Conservation (phyloP, 169 alveolate genomes). For the Cryptosporidium ubiquitum region DNA sequence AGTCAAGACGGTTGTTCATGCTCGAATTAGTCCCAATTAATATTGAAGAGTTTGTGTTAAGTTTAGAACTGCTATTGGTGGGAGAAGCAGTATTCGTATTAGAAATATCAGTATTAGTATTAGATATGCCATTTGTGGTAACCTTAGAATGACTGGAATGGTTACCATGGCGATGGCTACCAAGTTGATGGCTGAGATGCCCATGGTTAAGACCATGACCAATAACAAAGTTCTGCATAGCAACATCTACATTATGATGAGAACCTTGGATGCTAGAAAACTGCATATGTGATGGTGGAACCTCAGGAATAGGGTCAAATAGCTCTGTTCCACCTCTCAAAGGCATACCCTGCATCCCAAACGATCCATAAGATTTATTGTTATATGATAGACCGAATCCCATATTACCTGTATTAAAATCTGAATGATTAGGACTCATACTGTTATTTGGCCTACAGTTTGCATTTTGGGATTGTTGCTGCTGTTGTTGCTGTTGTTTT, state of each 20-base stretch:
- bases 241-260: not conserved
- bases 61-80: not conserved
- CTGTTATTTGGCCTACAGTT: not conserved
- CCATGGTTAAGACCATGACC: not conserved
- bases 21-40: not conserved
- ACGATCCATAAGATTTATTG: not conserved
- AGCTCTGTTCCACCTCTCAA: not conserved
- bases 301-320: not conserved
- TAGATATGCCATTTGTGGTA: not conserved
- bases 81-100: not conserved
- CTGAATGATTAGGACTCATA: not conserved
- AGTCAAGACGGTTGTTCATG: not conserved
- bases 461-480: not conserved
- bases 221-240: not conserved
- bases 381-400: not conserved
- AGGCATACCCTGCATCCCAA: not conserved
- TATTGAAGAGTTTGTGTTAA: not conserved
- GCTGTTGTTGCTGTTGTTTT: conserved; percentile 1
- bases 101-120: not conserved
- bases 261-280: not conserved
- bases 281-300: not conserved
- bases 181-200: no score
- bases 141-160: not conserved
- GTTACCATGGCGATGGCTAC: not conserved
- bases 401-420: not conserved